Conservation (phyloP, 495 filamentous ascomycete species). For the Ramalina peruviana region DNA sequence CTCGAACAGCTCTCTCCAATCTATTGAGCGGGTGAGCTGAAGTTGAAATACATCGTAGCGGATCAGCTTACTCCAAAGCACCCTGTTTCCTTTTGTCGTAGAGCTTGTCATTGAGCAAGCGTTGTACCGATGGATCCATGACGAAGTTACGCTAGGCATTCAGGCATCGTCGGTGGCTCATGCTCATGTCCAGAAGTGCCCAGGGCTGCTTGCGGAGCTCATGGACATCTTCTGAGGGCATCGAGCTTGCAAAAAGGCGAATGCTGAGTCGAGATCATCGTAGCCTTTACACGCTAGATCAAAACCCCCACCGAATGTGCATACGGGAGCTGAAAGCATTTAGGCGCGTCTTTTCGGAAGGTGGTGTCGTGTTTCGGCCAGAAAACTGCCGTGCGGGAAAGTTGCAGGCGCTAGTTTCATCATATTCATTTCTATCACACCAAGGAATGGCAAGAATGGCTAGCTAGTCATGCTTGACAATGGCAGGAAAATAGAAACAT, state of each 20-base stretch:
- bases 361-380: not conserved
- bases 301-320: no score
- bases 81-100: conserved; percentile 96
- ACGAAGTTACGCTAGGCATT: conserved; percentile 7
- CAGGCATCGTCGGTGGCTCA: not conserved
- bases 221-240: not conserved
- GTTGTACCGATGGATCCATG: conserved; percentile 85
- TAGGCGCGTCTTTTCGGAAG: no score
- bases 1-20: conserved; percentile 81
- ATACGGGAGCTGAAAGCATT: no score
- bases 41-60: not conserved
- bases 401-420: no score
- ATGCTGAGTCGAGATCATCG: not conserved
- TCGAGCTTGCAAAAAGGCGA: not conserved
- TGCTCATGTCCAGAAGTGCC: not conserved
- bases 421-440: no score
- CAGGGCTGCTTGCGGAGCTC: not conserved
- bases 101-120: conserved; percentile 90
- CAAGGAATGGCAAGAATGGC: no score
- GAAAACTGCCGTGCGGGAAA: no score
- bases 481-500: no score
- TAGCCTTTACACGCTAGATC: not conserved
- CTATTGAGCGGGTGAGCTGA: conserved; percentile 30
- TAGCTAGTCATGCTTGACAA: no score
- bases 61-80: conserved; percentile 72